Conservation (phyloP, 2,329 filamentous ascomycete genomes). For the Ceratocystis destructans region DNA sequence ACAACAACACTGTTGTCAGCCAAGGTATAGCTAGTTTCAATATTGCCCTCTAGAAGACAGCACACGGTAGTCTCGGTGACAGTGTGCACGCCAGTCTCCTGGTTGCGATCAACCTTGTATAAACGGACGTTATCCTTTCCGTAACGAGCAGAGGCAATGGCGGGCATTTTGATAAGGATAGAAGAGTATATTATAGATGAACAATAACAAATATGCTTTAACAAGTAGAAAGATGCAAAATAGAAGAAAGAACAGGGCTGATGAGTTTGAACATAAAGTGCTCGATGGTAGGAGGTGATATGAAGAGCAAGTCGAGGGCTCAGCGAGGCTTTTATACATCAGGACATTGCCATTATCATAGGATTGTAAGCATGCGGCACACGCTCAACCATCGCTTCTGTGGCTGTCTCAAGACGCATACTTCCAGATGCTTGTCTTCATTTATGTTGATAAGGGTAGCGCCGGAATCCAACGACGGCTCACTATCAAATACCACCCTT, state of each 20-base stretch:
- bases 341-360: background rate
- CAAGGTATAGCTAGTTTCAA: slow-evolving; percentile 76
- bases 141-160: slow-evolving; percentile 54
- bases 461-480: background rate
- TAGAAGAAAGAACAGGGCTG: background rate
- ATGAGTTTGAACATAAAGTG: background rate
- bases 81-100: slow-evolving; percentile 61
- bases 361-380: background rate
- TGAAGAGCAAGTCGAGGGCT: background rate
- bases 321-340: background rate
- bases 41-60: slow-evolving; percentile 83
- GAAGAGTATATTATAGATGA: background rate
- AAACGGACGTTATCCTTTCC: slow-evolving; percentile 98
- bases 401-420: background rate
- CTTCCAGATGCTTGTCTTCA: background rate
- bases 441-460: background rate
- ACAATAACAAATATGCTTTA: background rate
- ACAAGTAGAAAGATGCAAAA: background rate
- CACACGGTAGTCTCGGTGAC: slow-evolving; percentile 93
- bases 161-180: slow-evolving; percentile 33
- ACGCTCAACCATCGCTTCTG: background rate
- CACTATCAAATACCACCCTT: background rate
- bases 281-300: background rate
- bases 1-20: slow-evolving; percentile 94
- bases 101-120: slow-evolving; percentile 80